Evolutionary conservation across 768 basidiomycete species (phyloP), one percentile per base, ranked within the genome.

Genomic region (Lentinula lateritia): DNA sequence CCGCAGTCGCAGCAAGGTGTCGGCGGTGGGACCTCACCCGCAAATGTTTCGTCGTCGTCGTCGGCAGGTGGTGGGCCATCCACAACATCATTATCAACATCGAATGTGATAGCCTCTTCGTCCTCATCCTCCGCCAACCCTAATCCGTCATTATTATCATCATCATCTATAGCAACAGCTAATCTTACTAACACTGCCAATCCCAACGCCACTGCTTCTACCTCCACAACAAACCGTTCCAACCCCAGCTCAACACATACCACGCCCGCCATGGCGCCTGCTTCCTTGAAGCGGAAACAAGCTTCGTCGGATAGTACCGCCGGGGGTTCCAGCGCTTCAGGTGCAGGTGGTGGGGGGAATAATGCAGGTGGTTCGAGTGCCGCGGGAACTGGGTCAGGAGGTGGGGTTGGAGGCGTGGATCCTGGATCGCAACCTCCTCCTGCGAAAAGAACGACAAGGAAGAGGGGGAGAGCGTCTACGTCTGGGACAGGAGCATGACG

Each of bases 261-360:
- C 67, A 82, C 84, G 35, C 81, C 85, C 3, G 75, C 82, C 9
- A 66, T 82, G 72, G 58, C 77, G 39, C 72, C 76, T 66, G 73
- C 83, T 52, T 74, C 81, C 32, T 72, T 85, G 68, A 88, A 87
- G 71, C 78, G 86, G 67, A 87, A 86, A 62, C 50, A 54, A 35
- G 52, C 35, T 8, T 32, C 50, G 15, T 16, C 32, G 16, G 7
- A 15, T 5, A 12, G 15, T 23, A 4, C 6, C 3, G 18, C 12
- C 1, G 12, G n/a, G 10, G 36, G 20, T 36, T 32, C 43, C 7
- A 34, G 38, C 7, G 5, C 32, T 56, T 10, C 13, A 20, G 13
- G 34, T 32, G 15, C n/a, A 16, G 50, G 50, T 46, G 18, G 9
- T 10, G 50, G 28, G 28, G 28, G 28, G 28, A 28, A 3, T 28